Conservation (phyloP, 257 asterid species). For the Nicotiana sylvestris region DNA sequence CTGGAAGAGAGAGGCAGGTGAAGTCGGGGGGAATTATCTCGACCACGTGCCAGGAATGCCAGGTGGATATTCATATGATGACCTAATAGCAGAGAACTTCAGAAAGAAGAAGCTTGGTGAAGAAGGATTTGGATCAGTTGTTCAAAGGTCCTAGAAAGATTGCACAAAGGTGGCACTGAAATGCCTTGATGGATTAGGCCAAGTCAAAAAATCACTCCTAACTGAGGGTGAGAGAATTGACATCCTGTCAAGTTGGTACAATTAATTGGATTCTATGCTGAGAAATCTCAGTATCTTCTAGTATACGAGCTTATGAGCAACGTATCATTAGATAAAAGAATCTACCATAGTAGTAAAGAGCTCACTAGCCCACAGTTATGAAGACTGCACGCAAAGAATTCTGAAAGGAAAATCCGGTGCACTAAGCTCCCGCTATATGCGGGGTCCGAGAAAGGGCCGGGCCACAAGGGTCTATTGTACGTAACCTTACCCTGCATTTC, state of each 20-base stretch:
- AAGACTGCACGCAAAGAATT: conserved; percentile 18
- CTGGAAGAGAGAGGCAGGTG: background rate
- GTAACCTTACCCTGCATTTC: too few relatives aligned
- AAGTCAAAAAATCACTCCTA: background rate
- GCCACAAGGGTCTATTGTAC: too few relatives aligned
- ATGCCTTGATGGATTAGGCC: too few relatives aligned
- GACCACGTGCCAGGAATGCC: conserved; percentile 23
- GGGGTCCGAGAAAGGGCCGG: too few relatives aligned
- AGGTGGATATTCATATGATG: background rate
- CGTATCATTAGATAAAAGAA: conserved; percentile 23
- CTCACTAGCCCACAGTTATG: conserved; percentile 5
- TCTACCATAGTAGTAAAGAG: background rate
- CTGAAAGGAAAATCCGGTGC: too few relatives aligned
- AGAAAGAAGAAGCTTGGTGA: too few relatives aligned
- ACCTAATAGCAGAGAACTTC: too few relatives aligned
- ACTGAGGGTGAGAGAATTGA: conserved; percentile 20
- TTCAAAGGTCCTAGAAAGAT: too few relatives aligned
- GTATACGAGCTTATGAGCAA: conserved; percentile 22
- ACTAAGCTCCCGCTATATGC: too few relatives aligned
- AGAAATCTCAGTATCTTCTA: conserved; percentile 17
- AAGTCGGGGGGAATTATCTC: conserved; percentile 12
- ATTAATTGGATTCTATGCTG: conserved; percentile 22
- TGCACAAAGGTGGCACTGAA: too few relatives aligned
- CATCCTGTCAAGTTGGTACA: conserved; percentile 12
- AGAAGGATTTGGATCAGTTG: too few relatives aligned